Percentiles rank a stretch among this genome's conserved stretches.
Evolutionary conservation across 176 grass and related monocot species (phyloP).

Genomic region (Dactylis glomerata): DNA sequence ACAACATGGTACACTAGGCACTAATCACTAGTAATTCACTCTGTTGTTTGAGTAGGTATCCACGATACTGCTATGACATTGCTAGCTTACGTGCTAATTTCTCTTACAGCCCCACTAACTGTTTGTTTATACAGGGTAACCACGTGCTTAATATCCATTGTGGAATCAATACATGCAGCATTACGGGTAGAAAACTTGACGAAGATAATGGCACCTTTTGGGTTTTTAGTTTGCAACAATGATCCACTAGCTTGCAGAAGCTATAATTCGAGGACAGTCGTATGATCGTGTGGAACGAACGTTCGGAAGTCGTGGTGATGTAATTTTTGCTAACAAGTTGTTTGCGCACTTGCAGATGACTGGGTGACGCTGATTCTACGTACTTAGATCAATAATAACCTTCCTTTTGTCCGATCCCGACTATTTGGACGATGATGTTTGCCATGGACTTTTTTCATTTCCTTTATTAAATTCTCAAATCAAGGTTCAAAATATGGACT

Average conservation of each 20-base stretch:
- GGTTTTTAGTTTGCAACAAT: neutral
- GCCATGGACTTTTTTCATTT: neutral
- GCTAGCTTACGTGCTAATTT: constrained; percentile 1
- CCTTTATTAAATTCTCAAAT: neutral
- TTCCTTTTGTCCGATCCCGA: neutral
- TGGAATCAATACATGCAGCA: constrained; percentile 16
- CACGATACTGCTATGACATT: constrained; percentile 7
- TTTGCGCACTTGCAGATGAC: neutral
- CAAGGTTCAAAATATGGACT: neutral
- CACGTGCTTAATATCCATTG: constrained; percentile 30
- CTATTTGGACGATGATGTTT: neutral
- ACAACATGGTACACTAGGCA: constrained; percentile 20
- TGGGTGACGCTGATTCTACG: neutral
- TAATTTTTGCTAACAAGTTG: neutral
- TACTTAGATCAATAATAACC: neutral
- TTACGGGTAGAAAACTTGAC: constrained; percentile 1
- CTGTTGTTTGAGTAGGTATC: constrained; percentile 44
- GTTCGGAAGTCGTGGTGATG: neutral
- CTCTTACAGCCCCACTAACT: constrained; percentile 35
- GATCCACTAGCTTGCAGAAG: neutral
- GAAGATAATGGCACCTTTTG: neutral
- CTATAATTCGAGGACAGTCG: neutral
- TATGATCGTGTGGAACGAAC: neutral
- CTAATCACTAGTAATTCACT: neutral
- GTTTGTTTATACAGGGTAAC: constrained; percentile 21